phyloP scores from a whole-genome alignment of 2,329 filamentous ascomycete genomes.

The Colletotrichum liaoningense region DNA sequence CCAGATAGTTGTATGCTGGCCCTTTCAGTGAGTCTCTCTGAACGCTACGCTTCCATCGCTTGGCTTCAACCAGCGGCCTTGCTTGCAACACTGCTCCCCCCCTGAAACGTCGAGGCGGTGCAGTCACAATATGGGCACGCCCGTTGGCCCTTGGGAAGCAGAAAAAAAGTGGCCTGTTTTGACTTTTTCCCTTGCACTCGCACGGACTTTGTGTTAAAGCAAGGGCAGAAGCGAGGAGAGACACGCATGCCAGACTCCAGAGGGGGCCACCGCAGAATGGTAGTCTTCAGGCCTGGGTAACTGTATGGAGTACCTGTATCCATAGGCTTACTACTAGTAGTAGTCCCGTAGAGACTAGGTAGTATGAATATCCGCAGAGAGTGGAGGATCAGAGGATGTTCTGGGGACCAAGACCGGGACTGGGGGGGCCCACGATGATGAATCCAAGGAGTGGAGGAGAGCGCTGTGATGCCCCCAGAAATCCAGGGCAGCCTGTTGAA shows the following conservation, averaged over 20 bases:
- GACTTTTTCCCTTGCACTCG: slow-evolving; percentile 14
- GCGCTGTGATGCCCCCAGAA: not conserved
- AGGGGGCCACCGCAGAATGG: not conserved
- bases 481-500: slow-evolving; percentile 2
- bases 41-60: not conserved
- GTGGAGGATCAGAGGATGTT: not conserved
- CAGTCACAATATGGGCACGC: slow-evolving; percentile 10
- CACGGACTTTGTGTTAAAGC: slow-evolving; percentile 13
- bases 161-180: slow-evolving; percentile 21
- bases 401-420: not conserved
- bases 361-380: not conserved
- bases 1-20: not conserved
- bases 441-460: not conserved
- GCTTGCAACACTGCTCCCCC: slow-evolving; percentile 27
- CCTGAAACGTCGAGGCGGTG: slow-evolving; percentile 32
- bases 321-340: no score
- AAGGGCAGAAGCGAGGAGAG: slow-evolving; percentile 1
- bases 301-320: no score
- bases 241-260: not conserved
- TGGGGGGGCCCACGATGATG: not conserved
- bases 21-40: not conserved
- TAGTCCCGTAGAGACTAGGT: no score
- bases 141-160: not conserved
- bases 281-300: not conserved
- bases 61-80: slow-evolving; percentile 17